Evolutionary conservation across 2,329 filamentous ascomycete genomes (phyloP).

Genomic region (Lecanicillium sp.): DNA sequence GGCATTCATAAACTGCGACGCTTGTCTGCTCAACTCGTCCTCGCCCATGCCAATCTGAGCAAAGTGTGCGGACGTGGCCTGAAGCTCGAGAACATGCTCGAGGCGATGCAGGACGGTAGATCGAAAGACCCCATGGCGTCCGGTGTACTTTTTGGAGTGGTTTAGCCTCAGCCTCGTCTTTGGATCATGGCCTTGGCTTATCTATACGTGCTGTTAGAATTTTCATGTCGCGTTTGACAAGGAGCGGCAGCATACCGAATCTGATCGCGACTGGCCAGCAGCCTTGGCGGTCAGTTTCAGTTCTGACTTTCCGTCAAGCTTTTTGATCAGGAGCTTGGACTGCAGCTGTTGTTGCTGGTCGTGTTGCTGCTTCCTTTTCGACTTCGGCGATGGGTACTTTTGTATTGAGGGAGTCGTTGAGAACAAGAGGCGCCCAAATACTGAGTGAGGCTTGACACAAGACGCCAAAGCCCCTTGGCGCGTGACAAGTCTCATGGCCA

Average conservation of each 20-base stretch:
- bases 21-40: conserved; percentile 36
- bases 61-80: conserved; percentile 16
- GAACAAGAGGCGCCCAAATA: too few relatives aligned
- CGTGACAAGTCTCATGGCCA: too few relatives aligned
- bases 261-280: conserved; percentile 12
- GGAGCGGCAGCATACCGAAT: conserved; percentile 16
- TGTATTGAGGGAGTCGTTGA: too few relatives aligned
- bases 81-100: conserved; percentile 22
- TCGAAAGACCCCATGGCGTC: conserved; percentile 24
- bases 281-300: background rate
- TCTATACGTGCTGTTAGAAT: conserved; percentile 11
- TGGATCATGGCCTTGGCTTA: conserved; percentile 26
- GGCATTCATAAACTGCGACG: conserved; percentile 34
- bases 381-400: too few relatives aligned
- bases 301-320: background rate
- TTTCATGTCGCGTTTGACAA: conserved; percentile 2
- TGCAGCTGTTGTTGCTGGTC: too few relatives aligned
- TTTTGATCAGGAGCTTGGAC: background rate
- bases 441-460: too few relatives aligned
- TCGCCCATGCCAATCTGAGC: conserved; percentile 21
- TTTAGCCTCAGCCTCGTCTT: conserved; percentile 22
- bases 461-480: too few relatives aligned
- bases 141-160: conserved; percentile 14
- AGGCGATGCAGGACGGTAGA: conserved; percentile 29
- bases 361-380: too few relatives aligned